phyloP scores from a whole-genome alignment of 2,329 filamentous ascomycete genomes.

The Decorospora gaudefroyi region DNA sequence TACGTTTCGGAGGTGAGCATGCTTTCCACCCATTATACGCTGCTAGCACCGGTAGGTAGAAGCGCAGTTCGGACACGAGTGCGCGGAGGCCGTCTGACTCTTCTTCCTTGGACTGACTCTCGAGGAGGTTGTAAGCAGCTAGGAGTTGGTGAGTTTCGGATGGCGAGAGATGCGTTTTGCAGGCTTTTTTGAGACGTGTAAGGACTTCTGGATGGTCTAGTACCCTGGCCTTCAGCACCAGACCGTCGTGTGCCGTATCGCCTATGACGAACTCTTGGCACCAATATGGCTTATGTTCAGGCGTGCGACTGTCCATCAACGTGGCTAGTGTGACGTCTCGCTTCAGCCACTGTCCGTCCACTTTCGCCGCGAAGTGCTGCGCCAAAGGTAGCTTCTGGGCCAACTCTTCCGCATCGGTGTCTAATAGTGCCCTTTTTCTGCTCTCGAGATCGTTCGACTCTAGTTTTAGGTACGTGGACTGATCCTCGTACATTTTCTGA shows the following conservation, averaged over 20 bases:
- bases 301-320: conserved; percentile 18
- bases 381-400: conserved; percentile 29
- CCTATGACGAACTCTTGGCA: conserved; percentile 54
- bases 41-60: conserved; percentile 50
- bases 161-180: conserved; percentile 22
- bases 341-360: conserved; percentile 34
- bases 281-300: conserved; percentile 51
- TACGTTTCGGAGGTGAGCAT: conserved; percentile 1
- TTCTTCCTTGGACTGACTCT: conserved; percentile 34
- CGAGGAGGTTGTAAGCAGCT: conserved; percentile 47
- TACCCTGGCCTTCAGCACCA: conserved; percentile 35
- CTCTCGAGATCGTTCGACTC: conserved; percentile 12
- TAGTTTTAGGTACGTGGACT: conserved; percentile 27
- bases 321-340: conserved; percentile 21
- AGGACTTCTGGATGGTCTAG: conserved; percentile 35
- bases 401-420: conserved; percentile 28
- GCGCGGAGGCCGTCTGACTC: conserved; percentile 24
- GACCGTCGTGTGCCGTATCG: conserved; percentile 52
- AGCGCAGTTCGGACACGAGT: conserved; percentile 54
- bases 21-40: conserved; percentile 44
- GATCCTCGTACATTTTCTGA: conserved; percentile 32
- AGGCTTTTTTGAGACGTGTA: conserved; percentile 19
- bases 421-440: conserved; percentile 19
- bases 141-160: conserved; percentile 26
- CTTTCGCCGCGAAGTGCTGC: conserved; percentile 31